Evolutionary conservation across 805 yeast species (phyloP).

Genomic region (Metschnikowia henanensis): DNA sequence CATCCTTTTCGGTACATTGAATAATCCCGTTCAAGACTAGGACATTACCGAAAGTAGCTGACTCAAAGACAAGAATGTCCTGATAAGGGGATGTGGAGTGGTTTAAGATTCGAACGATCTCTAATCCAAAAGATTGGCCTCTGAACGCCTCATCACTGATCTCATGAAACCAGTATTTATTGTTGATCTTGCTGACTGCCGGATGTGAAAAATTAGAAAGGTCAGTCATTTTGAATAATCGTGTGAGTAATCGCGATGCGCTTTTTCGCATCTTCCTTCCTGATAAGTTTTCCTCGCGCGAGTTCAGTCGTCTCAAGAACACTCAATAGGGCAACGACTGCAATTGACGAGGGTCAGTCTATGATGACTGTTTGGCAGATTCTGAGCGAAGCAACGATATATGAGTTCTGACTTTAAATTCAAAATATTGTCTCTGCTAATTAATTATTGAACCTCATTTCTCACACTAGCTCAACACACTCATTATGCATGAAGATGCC

Average conservation of each 20-base stretch:
- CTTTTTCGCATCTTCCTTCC: background rate
- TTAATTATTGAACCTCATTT: too few relatives aligned
- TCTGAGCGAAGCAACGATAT: too few relatives aligned
- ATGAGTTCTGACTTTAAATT: too few relatives aligned
- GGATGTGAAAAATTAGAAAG: conserved; percentile 24
- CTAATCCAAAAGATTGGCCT: conserved; percentile 79
- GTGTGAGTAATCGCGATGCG: conserved; percentile 4
- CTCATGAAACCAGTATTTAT: conserved; percentile 73
- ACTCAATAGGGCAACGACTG: too few relatives aligned
- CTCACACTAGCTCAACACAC: too few relatives aligned
- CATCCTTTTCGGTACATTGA: conserved; percentile 91
- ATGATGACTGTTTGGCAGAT: too few relatives aligned
- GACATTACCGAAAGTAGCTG: conserved; percentile 80
- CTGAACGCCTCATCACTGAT: conserved; percentile 70
- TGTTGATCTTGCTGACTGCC: conserved; percentile 26
- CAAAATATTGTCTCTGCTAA: too few relatives aligned
- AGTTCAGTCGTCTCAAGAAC: background rate
- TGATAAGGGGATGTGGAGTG: conserved; percentile 71
- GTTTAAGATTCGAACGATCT: conserved; percentile 64
- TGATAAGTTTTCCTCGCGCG: background rate
- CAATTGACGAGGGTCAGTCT: too few relatives aligned
- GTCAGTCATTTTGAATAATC: conserved; percentile 5
- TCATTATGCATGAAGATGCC: too few relatives aligned
- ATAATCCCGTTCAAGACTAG: conserved; percentile 86
- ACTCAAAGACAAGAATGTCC: conserved; percentile 78